Percentiles rank a stretch among this genome's conserved stretches.
These are phyloP conservation scores for Penicillium sp. DNA, from an alignment of 2,329 filamentous ascomycete species.

Conservation along the genomic window DNA sequence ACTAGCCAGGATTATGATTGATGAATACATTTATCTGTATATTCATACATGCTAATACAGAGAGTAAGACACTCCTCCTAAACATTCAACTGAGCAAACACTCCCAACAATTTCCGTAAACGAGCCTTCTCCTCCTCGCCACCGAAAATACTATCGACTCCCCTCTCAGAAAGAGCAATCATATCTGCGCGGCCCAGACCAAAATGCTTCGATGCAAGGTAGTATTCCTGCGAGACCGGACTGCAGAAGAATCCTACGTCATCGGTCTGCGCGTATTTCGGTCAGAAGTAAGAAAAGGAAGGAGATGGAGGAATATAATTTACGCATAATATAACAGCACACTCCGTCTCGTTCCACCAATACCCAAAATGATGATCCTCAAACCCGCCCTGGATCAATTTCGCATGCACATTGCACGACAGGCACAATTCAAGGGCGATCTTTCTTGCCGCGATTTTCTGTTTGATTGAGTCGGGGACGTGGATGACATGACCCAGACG, in stretches of 20 bases:
- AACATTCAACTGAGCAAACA: conserved; percentile 17
- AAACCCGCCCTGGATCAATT: conserved; percentile 64
- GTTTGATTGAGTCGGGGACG: conserved; percentile 58
- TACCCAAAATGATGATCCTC: conserved; percentile 72
- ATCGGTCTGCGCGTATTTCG: conserved; percentile 59
- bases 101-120: conserved; percentile 20
- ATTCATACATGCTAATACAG: too few relatives aligned
- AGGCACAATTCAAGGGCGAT: conserved; percentile 73
- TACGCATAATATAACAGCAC: conserved; percentile 65
- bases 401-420: conserved; percentile 75
- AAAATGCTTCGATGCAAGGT: conserved; percentile 69
- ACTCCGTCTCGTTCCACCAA: conserved; percentile 58
- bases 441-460: conserved; percentile 50
- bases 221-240: conserved; percentile 71
- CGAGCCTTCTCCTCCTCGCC: conserved; percentile 55
- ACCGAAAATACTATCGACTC: conserved; percentile 64
- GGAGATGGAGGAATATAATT: conserved; percentile 33
- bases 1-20: not conserved
- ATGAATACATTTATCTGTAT: not conserved
- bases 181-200: conserved; percentile 48
- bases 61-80: too few relatives aligned
- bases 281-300: not conserved
- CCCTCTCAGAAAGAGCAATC: conserved; percentile 56
- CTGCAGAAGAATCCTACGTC: conserved; percentile 80
- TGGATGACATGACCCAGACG: conserved; percentile 77